Evolutionary conservation across 1,284 basidiomycete species (phyloP), one percentile per base, ranked within the genome.

Genomic region (Inonotus hispidus): DNA sequence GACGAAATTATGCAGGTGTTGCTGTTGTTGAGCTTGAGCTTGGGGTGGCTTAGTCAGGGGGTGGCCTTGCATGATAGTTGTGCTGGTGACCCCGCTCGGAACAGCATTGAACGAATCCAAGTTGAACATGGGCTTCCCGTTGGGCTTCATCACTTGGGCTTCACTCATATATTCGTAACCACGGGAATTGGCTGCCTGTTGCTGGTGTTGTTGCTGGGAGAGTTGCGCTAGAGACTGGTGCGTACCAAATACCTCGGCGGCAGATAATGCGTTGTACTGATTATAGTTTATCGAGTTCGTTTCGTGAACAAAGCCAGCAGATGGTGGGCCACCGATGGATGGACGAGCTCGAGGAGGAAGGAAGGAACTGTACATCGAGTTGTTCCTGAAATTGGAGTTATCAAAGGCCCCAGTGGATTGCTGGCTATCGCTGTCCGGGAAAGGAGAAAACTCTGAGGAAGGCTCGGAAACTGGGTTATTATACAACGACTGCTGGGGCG

Each of bases 401-500:
- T 61, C 63, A 49, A 58, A 60, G n/a, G 45, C 43, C 1, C 47
- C 56, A 14, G 68, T 50, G 72, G 70, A 59, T 67, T 76, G 77
- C 68, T 75, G 75, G 65, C 70, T 66, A 63, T 76, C 74, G 56
- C 68, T 66, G 64, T 76, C 71, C 72, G 69, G 60, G 29, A 73
- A 66, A 41, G 69, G 64, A 43, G 72, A 64, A 64, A 74, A 79
- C 59, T 81, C 79, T 57, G 78, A 64, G 39, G 71, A 61, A 55
- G 71, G 63, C 63, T 69, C 69, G 65, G 69, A 72, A 64, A 70
- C 74, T 67, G 73, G 71, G 70, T 71, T 80, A 71, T 80, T 80
- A 69, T 81, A 81, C 78, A 82, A 69, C 64, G 75, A 68, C 55
- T 75, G 74, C 59, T 69, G 66, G 69, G 73, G 70, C 59, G 65